These are phyloP conservation scores for Microglena sp. DNA, from an alignment of 139 green algal species.

Conservation along the genomic window DNA sequence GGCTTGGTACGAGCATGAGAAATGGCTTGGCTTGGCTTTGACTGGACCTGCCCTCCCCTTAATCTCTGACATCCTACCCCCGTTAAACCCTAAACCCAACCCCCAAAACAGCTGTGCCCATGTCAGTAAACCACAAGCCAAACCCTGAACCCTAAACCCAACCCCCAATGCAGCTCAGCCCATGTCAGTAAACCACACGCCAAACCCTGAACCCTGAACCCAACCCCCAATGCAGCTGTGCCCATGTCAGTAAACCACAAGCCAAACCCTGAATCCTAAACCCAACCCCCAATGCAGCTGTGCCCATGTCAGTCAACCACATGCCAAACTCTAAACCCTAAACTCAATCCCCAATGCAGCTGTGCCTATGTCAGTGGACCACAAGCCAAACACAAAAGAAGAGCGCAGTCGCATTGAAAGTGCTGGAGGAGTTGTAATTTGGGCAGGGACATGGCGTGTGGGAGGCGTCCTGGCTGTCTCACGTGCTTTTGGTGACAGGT, in stretches of 20 bases:
- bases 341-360: constrained; percentile 44
- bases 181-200: constrained; percentile 89
- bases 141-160: constrained; percentile 75
- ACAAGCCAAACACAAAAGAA: constrained; percentile 89
- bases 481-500: constrained; percentile 86
- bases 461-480: constrained; percentile 90
- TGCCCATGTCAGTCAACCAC: constrained; percentile 27
- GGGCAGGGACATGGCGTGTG: constrained; percentile 91
- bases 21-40: neutral
- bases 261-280: neutral
- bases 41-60: too few species aligned
- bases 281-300: neutral
- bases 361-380: constrained; percentile 68
- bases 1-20: neutral
- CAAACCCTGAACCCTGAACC: constrained; percentile 42
- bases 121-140: constrained; percentile 58
- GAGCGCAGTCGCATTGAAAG: constrained; percentile 86
- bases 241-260: neutral
- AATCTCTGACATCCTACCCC: too few species aligned
- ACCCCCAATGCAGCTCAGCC: constrained; percentile 30
- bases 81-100: neutral
- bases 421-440: constrained; percentile 82
- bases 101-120: neutral
- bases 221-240: neutral
- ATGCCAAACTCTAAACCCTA: constrained; percentile 86